A percentile compares a stretch with the other conserved stretches of the same genome.
phyloP scores from a whole-genome alignment of 306 rosid species.

The Rosa multiflora region DNA sequence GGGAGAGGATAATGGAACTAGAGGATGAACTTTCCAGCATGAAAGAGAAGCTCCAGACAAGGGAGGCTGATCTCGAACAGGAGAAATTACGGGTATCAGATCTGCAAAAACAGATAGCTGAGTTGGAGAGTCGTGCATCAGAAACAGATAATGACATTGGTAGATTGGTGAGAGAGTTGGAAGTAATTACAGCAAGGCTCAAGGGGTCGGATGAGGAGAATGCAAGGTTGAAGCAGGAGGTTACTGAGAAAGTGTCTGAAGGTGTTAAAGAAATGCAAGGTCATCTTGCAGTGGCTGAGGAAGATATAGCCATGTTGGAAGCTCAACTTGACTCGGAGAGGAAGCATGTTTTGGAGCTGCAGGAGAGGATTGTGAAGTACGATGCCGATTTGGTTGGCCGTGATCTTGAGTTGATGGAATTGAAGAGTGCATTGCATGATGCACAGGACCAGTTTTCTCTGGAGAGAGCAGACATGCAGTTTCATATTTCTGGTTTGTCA shows the following conservation, averaged over 20 bases:
- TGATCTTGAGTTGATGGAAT: conserved; percentile 42
- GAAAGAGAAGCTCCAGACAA: conserved; percentile 38
- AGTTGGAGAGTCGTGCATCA: conserved; percentile 42
- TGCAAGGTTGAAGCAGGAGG: conserved; percentile 41
- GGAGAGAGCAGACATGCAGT: conserved; percentile 43
- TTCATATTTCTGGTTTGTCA: conserved; percentile 40
- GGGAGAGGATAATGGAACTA: conserved; percentile 33
- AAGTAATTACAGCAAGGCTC: conserved; percentile 34
- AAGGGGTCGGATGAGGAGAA: conserved; percentile 44
- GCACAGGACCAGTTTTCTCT: conserved; percentile 29
- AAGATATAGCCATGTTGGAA: conserved; percentile 31
- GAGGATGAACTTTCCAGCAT: conserved; percentile 37
- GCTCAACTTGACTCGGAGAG: conserved; percentile 35
- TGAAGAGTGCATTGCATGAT: conserved; percentile 43
- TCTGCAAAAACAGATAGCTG: conserved; percentile 38
- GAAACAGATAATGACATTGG: conserved; percentile 39
- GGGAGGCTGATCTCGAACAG: conserved; percentile 44
- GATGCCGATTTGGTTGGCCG: conserved; percentile 28
- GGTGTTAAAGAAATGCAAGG: conserved; percentile 36
- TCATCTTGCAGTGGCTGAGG: conserved; percentile 40
- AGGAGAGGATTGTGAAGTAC: conserved; percentile 37
- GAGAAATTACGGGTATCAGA: conserved; percentile 45
- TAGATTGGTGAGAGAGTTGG: conserved; percentile 45
- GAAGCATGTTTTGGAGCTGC: conserved; percentile 35
- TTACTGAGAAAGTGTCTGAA: conserved; percentile 20